A percentile compares a stretch with the other conserved stretches of the same genome.
Evolutionary conservation across 2,329 filamentous ascomycete genomes (phyloP).

Genomic region (Esteya vermicola): DNA sequence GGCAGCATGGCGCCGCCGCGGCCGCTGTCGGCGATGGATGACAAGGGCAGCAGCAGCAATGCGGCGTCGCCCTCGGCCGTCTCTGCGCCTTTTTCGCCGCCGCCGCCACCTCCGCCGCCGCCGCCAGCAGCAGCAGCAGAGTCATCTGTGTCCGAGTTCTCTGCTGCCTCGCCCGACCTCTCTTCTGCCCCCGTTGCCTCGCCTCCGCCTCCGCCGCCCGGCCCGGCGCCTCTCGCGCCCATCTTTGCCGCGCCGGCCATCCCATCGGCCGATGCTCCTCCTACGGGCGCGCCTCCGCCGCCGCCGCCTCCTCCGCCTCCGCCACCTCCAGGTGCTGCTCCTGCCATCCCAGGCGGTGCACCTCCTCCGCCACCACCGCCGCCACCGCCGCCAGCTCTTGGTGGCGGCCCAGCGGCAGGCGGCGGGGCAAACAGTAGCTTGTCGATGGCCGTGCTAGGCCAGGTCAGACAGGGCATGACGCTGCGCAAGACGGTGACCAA

Average conservation of each 20-base stretch:
- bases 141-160: too few relatives aligned
- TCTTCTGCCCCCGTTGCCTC: constrained; percentile 12
- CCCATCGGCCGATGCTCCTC: constrained; percentile 2
- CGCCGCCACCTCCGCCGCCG: constrained; percentile 18
- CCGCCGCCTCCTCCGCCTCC: constrained; percentile 12
- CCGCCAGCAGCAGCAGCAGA: too few relatives aligned
- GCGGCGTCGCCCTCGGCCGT: constrained; percentile 19
- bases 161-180: constrained; percentile 13
- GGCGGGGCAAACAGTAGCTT: constrained; percentile 26
- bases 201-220: constrained; percentile 7
- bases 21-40: constrained; percentile 69
- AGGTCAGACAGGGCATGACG: constrained; percentile 68
- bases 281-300: constrained; percentile 18
- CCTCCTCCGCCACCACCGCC: constrained; percentile 24
- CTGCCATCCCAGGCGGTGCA: constrained; percentile 9
- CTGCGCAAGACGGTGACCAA: constrained; percentile 83
- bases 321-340: constrained; percentile 9
- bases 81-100: constrained; percentile 15
- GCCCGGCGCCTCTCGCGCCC: not conserved
- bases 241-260: not conserved
- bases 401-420: constrained; percentile 19
- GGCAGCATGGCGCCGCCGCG: constrained; percentile 92
- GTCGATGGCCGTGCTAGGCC: constrained; percentile 52
- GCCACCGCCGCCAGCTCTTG: constrained; percentile 26
- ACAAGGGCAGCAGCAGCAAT: constrained; percentile 46